Evolutionary conservation across 805 yeast genomes (phyloP), one percentile per base, ranked within the genome.

Genomic region (Pachysolen tannophilus): DNA sequence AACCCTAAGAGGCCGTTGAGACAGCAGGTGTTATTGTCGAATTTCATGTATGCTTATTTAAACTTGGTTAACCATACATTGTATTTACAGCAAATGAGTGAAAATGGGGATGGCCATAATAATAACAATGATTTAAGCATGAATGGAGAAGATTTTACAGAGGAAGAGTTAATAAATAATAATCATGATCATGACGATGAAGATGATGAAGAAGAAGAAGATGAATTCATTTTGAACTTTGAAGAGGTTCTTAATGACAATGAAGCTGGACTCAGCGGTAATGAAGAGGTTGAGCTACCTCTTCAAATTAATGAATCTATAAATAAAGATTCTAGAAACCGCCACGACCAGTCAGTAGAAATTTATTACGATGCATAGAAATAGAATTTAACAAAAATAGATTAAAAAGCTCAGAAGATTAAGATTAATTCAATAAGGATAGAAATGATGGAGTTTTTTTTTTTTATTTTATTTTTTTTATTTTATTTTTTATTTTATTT

Each of bases 1-100:
- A 94, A 92, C 56, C 90, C 97, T 1, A 82, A 86, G 52, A 66
- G 97, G 40, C 92, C 94, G 20, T 61, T 92, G 42, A 69, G 87
- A 26, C 97, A 92, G 55, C 98, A 92, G 55, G 98, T 92, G 2
- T 56, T 92, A 33, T 61, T 92, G 43, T 85, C 96, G 40, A 92
- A 92, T 55, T 92, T 92, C 72, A 92, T 92, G 98, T 92, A 92
- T 53, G 90, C 97, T 1, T 92, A 92, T 58, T 69, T 92, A 65
- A 90, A 92, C 52, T 65, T 92, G 57, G 95, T 92, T 37, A 94
- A 90, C 56, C 97, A 90, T 53, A 88, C 90, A 11, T 63, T 82
- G 45, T 85, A 80, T 55, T 56, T 83, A 42, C 90, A 82, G 48
- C 85, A 78, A 41, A 55, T 64, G 41, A 70, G 64, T 23, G 69